A percentile compares a stretch with the other conserved stretches of the same genome.
phyloP scores from a whole-genome alignment of 441 rosid genomes.

The Corymbia calophylla region DNA sequence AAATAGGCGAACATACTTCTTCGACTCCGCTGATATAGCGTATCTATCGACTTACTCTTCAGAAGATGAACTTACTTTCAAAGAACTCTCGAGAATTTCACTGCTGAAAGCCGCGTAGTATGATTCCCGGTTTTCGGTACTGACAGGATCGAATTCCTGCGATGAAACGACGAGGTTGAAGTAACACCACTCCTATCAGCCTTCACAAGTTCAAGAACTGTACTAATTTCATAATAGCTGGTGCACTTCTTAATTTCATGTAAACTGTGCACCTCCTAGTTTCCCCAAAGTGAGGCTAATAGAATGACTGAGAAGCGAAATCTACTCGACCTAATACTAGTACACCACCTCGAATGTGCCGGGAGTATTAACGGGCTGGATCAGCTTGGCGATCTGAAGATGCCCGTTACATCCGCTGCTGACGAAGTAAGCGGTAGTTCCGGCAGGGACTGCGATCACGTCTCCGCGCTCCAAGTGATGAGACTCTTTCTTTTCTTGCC shows the following conservation, averaged over 20 bases:
- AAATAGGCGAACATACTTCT: background rate
- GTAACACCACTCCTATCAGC: background rate
- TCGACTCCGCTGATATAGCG: background rate
- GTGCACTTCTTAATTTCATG: background rate
- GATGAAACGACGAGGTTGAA: background rate
- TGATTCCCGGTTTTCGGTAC: constrained; percentile 18
- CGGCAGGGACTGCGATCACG: constrained; percentile 31
- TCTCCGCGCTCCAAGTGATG: constrained; percentile 28
- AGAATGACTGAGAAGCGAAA: background rate
- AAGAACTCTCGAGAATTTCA: constrained; percentile 34
- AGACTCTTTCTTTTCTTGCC: constrained; percentile 24
- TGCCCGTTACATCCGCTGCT: constrained; percentile 21
- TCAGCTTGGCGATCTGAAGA: constrained; percentile 23
- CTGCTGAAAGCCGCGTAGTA: constrained; percentile 29
- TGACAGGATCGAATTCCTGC: constrained; percentile 33
- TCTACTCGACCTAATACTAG: background rate
- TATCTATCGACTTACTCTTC: background rate
- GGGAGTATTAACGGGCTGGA: constrained; percentile 28
- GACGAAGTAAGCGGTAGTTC: constrained; percentile 20
- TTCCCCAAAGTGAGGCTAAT: background rate
- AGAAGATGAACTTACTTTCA: constrained; percentile 24
- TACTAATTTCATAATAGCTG: background rate
- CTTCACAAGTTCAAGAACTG: background rate
- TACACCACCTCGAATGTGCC: constrained; percentile 25
- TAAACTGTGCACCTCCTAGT: background rate